phyloP scores from a whole-genome alignment of 1,284 basidiomycete species.

The Ustilago tritici region DNA sequence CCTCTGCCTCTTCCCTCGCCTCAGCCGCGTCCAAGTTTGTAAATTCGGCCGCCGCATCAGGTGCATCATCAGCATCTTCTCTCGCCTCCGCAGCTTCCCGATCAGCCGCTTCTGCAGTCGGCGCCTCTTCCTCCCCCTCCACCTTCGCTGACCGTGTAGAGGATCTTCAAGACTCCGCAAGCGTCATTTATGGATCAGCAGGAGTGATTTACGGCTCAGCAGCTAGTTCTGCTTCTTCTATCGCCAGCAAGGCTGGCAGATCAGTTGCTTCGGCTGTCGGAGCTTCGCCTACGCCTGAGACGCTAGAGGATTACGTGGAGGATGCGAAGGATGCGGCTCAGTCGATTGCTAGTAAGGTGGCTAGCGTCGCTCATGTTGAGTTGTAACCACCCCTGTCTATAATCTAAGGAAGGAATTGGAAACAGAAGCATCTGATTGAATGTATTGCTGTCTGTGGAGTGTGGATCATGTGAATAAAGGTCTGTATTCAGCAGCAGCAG shows the following conservation, averaged over 20 bases:
- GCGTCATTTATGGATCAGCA: not conserved
- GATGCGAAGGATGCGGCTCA: constrained; percentile 13
- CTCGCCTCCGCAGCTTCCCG: constrained; percentile 14
- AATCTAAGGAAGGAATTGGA: not conserved
- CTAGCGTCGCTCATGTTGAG: constrained; percentile 24
- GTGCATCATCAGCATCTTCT: constrained; percentile 10
- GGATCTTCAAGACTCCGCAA: not conserved
- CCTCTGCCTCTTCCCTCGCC: not conserved
- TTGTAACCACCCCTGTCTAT: constrained; percentile 9
- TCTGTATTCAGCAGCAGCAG: not conserved
- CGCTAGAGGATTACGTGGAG: constrained; percentile 32
- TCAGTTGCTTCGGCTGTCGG: constrained; percentile 19
- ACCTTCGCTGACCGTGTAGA: not conserved
- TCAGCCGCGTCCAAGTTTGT: not conserved
- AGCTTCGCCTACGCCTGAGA: constrained; percentile 30
- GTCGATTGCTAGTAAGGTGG: constrained; percentile 8
- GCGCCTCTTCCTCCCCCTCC: not conserved
- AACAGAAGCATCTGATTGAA: not conserved
- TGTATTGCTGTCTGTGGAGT: not conserved
- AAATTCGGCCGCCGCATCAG: not conserved
- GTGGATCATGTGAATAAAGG: not conserved
- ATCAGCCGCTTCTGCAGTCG: constrained; percentile 6
- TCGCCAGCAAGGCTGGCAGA: constrained; percentile 18
- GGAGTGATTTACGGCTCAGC: not conserved
- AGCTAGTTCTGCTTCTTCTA: constrained; percentile 6